A percentile compares a stretch with the other conserved stretches of the same genome.
Conservation (phyloP, 768 basidiomycete genomes). For the Podaxis pistillaris region DNA sequence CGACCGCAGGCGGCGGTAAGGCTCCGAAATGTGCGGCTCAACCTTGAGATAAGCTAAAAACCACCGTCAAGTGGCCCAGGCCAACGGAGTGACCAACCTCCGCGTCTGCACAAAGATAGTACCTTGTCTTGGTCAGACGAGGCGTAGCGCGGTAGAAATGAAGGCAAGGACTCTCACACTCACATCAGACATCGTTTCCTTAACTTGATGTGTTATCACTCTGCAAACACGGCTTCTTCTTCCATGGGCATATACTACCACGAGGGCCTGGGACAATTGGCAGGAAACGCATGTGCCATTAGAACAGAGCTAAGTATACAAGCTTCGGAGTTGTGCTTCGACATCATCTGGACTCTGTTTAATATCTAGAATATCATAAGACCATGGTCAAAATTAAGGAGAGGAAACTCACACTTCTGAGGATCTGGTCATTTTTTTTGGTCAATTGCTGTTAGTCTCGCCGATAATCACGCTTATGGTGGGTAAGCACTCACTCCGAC, state of each 20-base stretch:
- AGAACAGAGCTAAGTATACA: conserved; percentile 39
- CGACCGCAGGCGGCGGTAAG: neutral
- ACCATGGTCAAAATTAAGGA: conserved; percentile 8
- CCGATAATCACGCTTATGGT: neutral
- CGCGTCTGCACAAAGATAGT: neutral
- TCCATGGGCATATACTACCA: neutral
- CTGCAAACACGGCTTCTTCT: neutral
- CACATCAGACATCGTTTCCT: neutral
- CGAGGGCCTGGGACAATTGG: neutral
- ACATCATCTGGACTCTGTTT: conserved; percentile 75
- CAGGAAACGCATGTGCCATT: neutral
- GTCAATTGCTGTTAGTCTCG: neutral
- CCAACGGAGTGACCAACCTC: too few relatives aligned
- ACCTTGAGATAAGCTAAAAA: neutral
- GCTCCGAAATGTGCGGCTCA: neutral
- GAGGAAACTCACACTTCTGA: conserved; percentile 56
- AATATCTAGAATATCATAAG: conserved; percentile 54
- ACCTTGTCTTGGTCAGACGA: neutral
- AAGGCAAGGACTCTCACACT: neutral
- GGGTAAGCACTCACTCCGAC: conserved; percentile 59
- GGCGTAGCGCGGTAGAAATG: neutral
- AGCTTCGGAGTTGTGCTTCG: conserved; percentile 62
- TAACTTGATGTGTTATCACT: neutral
- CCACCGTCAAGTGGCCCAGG: too few relatives aligned
- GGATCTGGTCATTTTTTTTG: conserved; percentile 46